These are phyloP conservation scores for Penicillium robsamsonii DNA, from an alignment of 495 filamentous ascomycete genomes.

Conservation along the genomic window DNA sequence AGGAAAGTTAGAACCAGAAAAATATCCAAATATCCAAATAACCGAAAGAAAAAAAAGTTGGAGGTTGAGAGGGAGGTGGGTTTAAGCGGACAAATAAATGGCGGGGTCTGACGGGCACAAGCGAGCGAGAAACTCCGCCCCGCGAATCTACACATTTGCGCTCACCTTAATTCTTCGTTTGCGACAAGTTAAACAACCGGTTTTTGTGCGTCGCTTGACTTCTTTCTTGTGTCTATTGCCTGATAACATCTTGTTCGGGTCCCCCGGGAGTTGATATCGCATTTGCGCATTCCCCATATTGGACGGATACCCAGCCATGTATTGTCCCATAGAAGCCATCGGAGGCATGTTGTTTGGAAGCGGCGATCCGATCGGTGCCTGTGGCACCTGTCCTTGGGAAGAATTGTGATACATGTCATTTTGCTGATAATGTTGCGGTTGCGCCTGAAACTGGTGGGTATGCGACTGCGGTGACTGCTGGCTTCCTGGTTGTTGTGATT, in stretches of 20 bases:
- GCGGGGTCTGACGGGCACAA: conserved; percentile 49
- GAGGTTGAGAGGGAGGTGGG: conserved; percentile 16
- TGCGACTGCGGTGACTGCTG: conserved; percentile 24
- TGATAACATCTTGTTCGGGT: conserved; percentile 63
- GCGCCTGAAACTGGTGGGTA: conserved; percentile 31
- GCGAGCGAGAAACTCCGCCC: conserved; percentile 40
- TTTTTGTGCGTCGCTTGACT: conserved; percentile 97
- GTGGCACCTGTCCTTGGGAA: conserved; percentile 38
- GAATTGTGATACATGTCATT: conserved; percentile 40
- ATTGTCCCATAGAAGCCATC: conserved; percentile 46
- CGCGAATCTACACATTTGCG: conserved; percentile 31
- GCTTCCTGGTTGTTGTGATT: conserved; percentile 23
- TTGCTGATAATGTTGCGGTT: conserved; percentile 36
- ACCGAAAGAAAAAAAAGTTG: conserved; percentile 16
- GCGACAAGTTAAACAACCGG: conserved; percentile 93
- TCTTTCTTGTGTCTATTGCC: conserved; percentile 94
- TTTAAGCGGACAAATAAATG: conserved; percentile 32
- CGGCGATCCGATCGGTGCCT: conserved; percentile 48
- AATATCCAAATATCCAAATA: conserved; percentile 18
- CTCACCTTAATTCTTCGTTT: conserved; percentile 98
- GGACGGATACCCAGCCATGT: conserved; percentile 44
- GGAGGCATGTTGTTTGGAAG: conserved; percentile 37
- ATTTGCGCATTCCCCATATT: conserved; percentile 40
- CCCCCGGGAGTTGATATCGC: conserved; percentile 42
- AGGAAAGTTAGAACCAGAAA: conserved; percentile 4